Percentiles rank a stretch among this genome's conserved stretches.
These are phyloP conservation scores for Hysterangium stoloniferum DNA, from an alignment of 768 basidiomycete genomes.

Conservation along the genomic window DNA sequence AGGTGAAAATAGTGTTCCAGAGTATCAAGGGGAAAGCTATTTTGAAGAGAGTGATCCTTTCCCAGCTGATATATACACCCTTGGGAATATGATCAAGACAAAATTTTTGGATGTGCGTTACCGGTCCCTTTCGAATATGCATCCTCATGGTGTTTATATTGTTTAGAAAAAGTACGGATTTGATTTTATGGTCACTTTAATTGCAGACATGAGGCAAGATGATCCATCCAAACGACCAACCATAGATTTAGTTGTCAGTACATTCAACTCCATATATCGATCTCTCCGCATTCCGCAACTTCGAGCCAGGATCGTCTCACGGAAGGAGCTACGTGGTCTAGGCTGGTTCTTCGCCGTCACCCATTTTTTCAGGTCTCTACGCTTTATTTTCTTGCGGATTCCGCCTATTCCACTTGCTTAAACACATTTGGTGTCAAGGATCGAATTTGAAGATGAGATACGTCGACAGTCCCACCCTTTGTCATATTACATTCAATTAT, in stretches of 20 bases:
- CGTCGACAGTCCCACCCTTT: too few relatives aligned
- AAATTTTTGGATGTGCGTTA: constrained; percentile 26
- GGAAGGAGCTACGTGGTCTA: background rate
- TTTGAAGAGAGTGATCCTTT: constrained; percentile 26
- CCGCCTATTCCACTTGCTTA: background rate
- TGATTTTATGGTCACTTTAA: constrained; percentile 27
- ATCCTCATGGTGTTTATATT: background rate
- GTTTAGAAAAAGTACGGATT: constrained; percentile 20
- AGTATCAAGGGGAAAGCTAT: constrained; percentile 17
- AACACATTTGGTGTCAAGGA: too few relatives aligned
- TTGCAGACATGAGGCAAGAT: constrained; percentile 30
- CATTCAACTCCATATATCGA: constrained; percentile 22
- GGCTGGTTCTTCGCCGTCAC: background rate
- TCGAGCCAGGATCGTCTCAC: constrained; percentile 15
- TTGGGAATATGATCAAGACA: constrained; percentile 30
- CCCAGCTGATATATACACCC: constrained; percentile 35
- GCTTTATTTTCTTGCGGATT: background rate
- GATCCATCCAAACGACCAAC: constrained; percentile 29
- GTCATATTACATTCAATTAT: too few relatives aligned
- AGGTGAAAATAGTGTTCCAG: constrained; percentile 36
- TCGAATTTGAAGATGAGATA: too few relatives aligned
- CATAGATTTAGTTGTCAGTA: constrained; percentile 28
- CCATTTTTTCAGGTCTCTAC: background rate
- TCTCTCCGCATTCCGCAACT: constrained; percentile 24
- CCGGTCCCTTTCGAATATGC: constrained; percentile 11